Conservation (phyloP, 257 asterid genomes). For the Salvia hispanica region DNA sequence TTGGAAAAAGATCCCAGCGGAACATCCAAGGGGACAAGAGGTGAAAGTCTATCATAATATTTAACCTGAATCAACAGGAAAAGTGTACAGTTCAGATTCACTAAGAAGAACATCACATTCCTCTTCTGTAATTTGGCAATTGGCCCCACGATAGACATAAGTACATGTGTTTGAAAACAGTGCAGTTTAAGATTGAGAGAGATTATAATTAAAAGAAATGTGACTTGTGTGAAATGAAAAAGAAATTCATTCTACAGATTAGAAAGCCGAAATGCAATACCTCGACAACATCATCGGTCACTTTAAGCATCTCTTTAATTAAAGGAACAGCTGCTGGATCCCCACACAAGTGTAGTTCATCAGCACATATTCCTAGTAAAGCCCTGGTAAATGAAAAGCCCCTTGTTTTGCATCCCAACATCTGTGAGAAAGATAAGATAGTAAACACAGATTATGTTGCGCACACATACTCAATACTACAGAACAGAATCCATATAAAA, state of each 20-base stretch:
- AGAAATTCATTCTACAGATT: slow-evolving; percentile 13
- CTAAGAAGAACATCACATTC: background rate
- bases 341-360: slow-evolving; percentile 96
- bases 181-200: slow-evolving; percentile 2
- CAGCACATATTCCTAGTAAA: slow-evolving; percentile 79
- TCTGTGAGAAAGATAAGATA: slow-evolving; percentile 48
- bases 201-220: background rate
- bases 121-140: background rate
- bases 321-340: slow-evolving; percentile 95
- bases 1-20: slow-evolving; percentile 78
- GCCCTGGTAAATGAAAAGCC: slow-evolving; percentile 98
- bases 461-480: background rate
- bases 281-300: slow-evolving; percentile 72
- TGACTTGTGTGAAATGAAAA: background rate
- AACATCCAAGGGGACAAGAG: slow-evolving; percentile 74
- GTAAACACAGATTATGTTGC: slow-evolving; percentile 1
- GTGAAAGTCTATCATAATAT: slow-evolving; percentile 92
- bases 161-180: slow-evolving; percentile 1
- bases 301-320: slow-evolving; percentile 79
- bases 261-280: slow-evolving; percentile 39
- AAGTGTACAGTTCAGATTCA: slow-evolving; percentile 14
- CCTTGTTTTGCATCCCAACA: slow-evolving; percentile 79
- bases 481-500: background rate
- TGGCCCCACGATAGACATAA: slow-evolving; percentile 16
- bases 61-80: slow-evolving; percentile 59